Conservation (phyloP, 2,329 filamentous ascomycete species). For the Verticillium isaacii region DNA sequence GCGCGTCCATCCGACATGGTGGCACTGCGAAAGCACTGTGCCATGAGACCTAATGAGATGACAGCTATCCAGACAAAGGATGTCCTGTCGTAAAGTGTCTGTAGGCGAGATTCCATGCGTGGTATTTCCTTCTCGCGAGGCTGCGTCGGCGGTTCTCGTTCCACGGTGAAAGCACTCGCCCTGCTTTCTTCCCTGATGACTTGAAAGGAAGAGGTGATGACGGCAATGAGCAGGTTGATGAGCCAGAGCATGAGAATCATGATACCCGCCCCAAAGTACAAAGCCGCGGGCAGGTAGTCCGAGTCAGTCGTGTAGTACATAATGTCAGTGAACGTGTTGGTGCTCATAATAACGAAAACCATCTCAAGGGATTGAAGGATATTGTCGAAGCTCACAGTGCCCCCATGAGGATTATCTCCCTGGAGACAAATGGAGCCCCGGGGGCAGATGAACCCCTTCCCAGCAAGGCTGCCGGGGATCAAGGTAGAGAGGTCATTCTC, state of each 20-base stretch:
- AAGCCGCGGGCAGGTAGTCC: conserved; percentile 79
- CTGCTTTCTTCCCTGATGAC: conserved; percentile 96
- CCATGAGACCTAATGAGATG: conserved; percentile 75
- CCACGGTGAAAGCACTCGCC: conserved; percentile 83
- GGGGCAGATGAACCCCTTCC: conserved; percentile 89
- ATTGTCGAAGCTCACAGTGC: conserved; percentile 92
- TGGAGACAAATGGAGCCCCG: conserved; percentile 78
- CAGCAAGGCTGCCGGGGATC: conserved; percentile 40
- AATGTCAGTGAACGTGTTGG: conserved; percentile 91
- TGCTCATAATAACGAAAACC: conserved; percentile 97
- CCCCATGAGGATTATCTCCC: conserved; percentile 71
- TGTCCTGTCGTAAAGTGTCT: conserved; percentile 70
- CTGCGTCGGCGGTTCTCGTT: conserved; percentile 46
- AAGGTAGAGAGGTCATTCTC: conserved; percentile 34
- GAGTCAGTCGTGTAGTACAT: conserved; percentile 92
- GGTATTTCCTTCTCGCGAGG: conserved; percentile 15
- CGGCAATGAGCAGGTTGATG: conserved; percentile 88
- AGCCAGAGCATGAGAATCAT: conserved; percentile 96
- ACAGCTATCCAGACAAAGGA: conserved; percentile 72
- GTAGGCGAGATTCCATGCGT: conserved; percentile 46
- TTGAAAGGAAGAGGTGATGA: conserved; percentile 98
- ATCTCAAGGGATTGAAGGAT: conserved; percentile 87
- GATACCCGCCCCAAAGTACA: conserved; percentile 71
- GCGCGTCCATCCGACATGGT: conserved; percentile 60
- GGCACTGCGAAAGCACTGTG: conserved; percentile 72